phyloP scores from a whole-genome alignment of 2,329 filamentous ascomycete species.

The Fusarium euwallaceae region DNA sequence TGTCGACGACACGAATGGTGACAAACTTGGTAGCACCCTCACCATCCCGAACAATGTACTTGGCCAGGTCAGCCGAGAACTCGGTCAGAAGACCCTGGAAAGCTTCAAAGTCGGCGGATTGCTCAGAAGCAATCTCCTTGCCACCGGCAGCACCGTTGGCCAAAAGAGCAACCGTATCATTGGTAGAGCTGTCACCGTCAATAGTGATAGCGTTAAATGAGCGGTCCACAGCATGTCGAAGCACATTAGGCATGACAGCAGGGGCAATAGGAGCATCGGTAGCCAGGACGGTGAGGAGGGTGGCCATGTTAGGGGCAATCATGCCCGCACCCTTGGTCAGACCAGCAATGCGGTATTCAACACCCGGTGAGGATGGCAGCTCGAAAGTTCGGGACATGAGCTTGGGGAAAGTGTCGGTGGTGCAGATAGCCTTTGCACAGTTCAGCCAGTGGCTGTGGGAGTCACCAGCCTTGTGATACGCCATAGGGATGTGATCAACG shows the following conservation, averaged over 20 bases:
- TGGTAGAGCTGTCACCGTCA: conserved; percentile 97
- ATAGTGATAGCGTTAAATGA: conserved; percentile 98
- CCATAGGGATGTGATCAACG: conserved; percentile 81
- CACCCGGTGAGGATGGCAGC: conserved; percentile 81
- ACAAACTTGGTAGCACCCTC: conserved; percentile 99
- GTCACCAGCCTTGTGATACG: conserved; percentile 77
- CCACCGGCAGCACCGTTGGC: conserved; percentile 94
- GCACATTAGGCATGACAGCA: conserved; percentile 74
- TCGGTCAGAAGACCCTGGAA: conserved; percentile 79
- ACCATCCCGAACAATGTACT: conserved; percentile 94
- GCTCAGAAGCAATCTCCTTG: conserved; percentile 67
- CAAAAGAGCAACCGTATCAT: conserved; percentile 94
- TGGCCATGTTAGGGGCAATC: conserved; percentile 99
- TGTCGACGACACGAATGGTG: conserved; percentile 85
- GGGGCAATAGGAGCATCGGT: conserved; percentile 88
- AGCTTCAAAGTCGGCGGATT: conserved; percentile 73
- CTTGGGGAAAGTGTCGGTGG: conserved; percentile 98
- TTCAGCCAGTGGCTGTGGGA: conserved; percentile 89
- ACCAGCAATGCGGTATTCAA: conserved; percentile 87
- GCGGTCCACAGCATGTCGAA: conserved; percentile 80
- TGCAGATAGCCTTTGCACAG: conserved; percentile 93
- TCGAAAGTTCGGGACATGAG: conserved; percentile 87
- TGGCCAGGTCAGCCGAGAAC: conserved; percentile 87
- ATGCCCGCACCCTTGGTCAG: conserved; percentile 99
- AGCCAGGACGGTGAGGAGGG: conserved; percentile 89